Evolutionary conservation across 176 grass and related monocot species (phyloP), one percentile per base, ranked within the genome.

Genomic region (Cymbopogon citratus): DNA sequence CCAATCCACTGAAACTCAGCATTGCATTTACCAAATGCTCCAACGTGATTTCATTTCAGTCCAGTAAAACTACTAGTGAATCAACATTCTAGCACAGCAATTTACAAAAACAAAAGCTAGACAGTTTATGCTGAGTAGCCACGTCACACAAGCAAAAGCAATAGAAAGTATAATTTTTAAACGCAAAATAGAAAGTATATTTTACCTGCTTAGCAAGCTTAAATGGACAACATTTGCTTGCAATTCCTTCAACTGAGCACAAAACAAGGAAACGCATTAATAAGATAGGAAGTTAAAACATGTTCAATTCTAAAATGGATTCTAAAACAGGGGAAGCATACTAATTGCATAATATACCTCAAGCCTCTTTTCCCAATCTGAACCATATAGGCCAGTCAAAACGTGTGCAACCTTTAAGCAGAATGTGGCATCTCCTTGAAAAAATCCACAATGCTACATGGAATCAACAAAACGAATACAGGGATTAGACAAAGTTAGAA

Each of bases 361-460:
- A 66, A 99, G 96, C 72, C 41, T 85, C 76, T 91, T 95, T 85
- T 99, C 92, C 92, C 96, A 99, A 71, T 95, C 89, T 80, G 92
- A 95, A 79, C 96, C 96, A 88, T 91, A 99, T 6, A 93, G 66
- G 26, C 87, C 92, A 71, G 56, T 63, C 27, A 99, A 64, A 83
- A 95, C 62, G 35, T 84, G 86, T 38, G 85, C 87, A 80, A 83
- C 86, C 89, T 99, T 99, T 44, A 93, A 63, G 90, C 96, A 95
- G 85, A 99, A 99, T 99, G 96, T 23, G 89, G 92, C 78, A 99
- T 87, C 83, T 95, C 96, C 76, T 95, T 95, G 77, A 99, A 95
- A 71, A 99, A 99, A 45, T 91, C 92, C 39, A 91, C 73, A 49
- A 95, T 89, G 66, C 96, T 99, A 80, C 60, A 88, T 54, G 61